These are phyloP conservation scores for Debaryomyces coudertii DNA, from an alignment of 1,139 yeast genomes.

Conservation along the genomic window DNA sequence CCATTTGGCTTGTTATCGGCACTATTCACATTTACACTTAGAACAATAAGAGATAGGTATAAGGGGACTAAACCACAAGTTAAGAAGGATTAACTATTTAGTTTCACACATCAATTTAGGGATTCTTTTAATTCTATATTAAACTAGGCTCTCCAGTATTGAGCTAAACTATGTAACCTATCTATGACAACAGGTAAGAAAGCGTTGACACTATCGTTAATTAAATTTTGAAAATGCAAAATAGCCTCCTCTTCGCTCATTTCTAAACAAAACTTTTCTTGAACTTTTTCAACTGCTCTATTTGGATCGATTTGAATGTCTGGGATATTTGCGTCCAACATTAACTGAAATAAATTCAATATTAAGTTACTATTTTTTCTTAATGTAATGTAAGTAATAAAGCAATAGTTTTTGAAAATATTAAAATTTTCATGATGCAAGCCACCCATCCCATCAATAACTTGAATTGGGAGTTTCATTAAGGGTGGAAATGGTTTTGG, in stretches of 20 bases:
- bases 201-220: conserved; percentile 93
- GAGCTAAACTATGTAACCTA: conserved; percentile 91
- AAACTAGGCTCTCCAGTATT: conserved; percentile 89
- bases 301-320: conserved; percentile 76
- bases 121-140: not conserved
- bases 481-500: conserved; percentile 99
- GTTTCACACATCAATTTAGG: not conserved
- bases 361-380: conserved; percentile 89
- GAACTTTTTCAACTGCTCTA: conserved; percentile 83
- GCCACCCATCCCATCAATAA: conserved; percentile 98
- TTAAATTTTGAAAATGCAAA: conserved; percentile 87
- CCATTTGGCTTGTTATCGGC: conserved; percentile 50
- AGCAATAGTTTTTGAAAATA: conserved; percentile 88
- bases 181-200: conserved; percentile 93
- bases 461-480: conserved; percentile 96
- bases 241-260: conserved; percentile 96
- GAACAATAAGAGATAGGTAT: conserved; percentile 26
- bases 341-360: conserved; percentile 85
- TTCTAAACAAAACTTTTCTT: conserved; percentile 90
- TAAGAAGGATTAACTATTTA: conserved; percentile 6
- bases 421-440: conserved; percentile 80
- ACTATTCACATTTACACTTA: conserved; percentile 24
- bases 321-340: conserved; percentile 94
- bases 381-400: conserved; percentile 88
- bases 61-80: conserved; percentile 21